Base-by-base conservation (phyloP, 2,329 filamentous ascomycete species). In the Sclerotinia minor region DNA sequence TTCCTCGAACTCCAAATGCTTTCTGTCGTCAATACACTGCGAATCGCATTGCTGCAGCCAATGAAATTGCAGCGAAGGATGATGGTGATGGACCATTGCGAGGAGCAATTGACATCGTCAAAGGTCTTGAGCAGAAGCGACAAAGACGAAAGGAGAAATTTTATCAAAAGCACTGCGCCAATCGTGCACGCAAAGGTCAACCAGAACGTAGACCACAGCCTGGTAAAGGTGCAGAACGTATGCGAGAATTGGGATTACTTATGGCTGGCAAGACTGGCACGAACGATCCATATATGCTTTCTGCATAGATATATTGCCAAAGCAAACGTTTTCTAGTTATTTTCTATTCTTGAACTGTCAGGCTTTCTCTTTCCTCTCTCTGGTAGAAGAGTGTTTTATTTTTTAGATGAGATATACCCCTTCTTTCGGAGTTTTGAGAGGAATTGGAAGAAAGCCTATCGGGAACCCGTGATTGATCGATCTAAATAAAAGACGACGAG, bases 71-170 rank as follows among this genome's bases (percentile, higher is more conserved):
- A 71, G 76, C 69, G 70, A 75, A 68, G 70, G 71, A 79, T 71
- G 71, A 77, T 73, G 71, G 75, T 63, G 84, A 89, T 63, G 81
- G 87, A 53, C 92, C 95, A 71, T 86, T 92, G 13, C 91, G 95
- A 71, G 92, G 93, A n/a, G 94, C 95, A 47, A 96, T 99, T 73
- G 95, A 98, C 79, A 99, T 97, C 70, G 92, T 97, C 79, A 96
- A 97, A 79, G 95, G 95, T 11, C 85, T 99, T 1, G 95, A 99
- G 81, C 90, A 92, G 79, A 98, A 97, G 82, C 90, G 94, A 35
- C 92, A 95, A 81, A 89, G 95, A 72, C 91, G 95, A 73, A 93
- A 91, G 80, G 94, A 98, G 79, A 97, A 97, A 79, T 91, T 93
- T 75, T 90, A 92, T 77, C 90, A 94, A 75, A 95, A 96, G 78